Base-by-base conservation (phyloP, 208 protist genomes). In the Acanthamoeba culbertsoni region DNA sequence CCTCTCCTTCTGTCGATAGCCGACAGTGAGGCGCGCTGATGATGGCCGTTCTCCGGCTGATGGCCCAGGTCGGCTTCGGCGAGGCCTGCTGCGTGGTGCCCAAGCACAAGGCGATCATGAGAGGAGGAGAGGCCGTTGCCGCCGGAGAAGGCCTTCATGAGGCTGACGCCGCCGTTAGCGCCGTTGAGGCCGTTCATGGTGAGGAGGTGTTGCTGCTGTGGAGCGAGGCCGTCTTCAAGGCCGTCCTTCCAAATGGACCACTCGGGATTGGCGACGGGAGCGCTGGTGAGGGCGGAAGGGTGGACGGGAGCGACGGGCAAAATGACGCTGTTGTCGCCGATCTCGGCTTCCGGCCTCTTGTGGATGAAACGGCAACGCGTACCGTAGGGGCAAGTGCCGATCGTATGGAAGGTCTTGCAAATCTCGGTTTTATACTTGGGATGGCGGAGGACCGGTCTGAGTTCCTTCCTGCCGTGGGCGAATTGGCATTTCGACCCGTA, bases 371-470 rank as follows among this genome's bases (percentile, higher is more conserved):
- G 86, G 77, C 95, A 96, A 28, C 95, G 92, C 12, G 59, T 84
- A 51, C 95, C 95, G 73, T 97, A 97, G 26, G 94, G 71, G 75
- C 96, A 97, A 31, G 65, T 95, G 33, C 96, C 96, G 37, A 92
- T 71, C 4, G 94, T 93, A 62, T 96, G 48, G 84, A 92, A 96
- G 26, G 91, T 89, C 79, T 96, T 95, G 92, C 96, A 97, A n/a
- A 96, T 95, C 75, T 97, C 95, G n/a, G 96, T 97, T 62, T 97
- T 97, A 93, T 97, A 97, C 82, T 97, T 97, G 31, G 96, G 96
- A 77, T 97, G 96, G 37, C 96, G 46, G 23, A 93, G 53, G 20
- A 97, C 96, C 20, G 62, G 91, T 46, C 96, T 59, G 10, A 97
- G 73, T 43, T 97, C 96, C 45, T 96, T 86, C 37, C 37, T 20